Evolutionary conservation across 2,329 filamentous ascomycete genomes (phyloP), one percentile per base, ranked within the genome.

Genomic region (Bisporella sp.): DNA sequence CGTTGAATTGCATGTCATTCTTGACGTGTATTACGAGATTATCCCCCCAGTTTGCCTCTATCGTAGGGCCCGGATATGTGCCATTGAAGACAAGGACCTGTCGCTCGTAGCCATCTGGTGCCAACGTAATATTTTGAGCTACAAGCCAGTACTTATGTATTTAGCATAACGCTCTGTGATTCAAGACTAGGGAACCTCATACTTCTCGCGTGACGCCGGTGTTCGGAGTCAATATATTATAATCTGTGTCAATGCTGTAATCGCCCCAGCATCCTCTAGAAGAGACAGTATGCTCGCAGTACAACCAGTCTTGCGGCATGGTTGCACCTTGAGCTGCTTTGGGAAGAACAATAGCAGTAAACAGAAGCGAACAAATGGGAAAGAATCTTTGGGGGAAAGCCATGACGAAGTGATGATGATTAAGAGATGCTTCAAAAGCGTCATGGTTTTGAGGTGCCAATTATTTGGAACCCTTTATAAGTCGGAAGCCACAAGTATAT

Each of bases 51-150:
- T 67, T 53, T 41, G 69, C 65, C 42, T 74, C 68, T 43, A 71
- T 69, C 5, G 74, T 46, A 7, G 67, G 67, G 8, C 66, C 68
- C 6, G 67, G 68, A 30, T 61, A 59, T 28, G 62, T 61, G 4
- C 66, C 67, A 54, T 70, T 69, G 52, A 69, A 61, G 30, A 65
- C 53, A 11, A 69, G 73, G 53, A 89, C 78, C 60, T 87, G 85
- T 37, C 64, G 63, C 4, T 54, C 50, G 47, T 63, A 66, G 6
- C 72, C 72, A 62, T 74, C 71, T 9, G 68, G 68, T 5, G 62
- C 57, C 32, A 68, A 32, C 6, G 61, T 64, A 3, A 47, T 49
- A 40, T 62, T 61, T 31, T 57, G 48, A 61, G 21, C 21, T 21
- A 52, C 53, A 29, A 64, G 52, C 58, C 58, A 61, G 45, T 62